Evolutionary conservation across 2,329 filamentous ascomycete genomes (phyloP).

Genomic region (Hymenoscyphus fraxineus): DNA sequence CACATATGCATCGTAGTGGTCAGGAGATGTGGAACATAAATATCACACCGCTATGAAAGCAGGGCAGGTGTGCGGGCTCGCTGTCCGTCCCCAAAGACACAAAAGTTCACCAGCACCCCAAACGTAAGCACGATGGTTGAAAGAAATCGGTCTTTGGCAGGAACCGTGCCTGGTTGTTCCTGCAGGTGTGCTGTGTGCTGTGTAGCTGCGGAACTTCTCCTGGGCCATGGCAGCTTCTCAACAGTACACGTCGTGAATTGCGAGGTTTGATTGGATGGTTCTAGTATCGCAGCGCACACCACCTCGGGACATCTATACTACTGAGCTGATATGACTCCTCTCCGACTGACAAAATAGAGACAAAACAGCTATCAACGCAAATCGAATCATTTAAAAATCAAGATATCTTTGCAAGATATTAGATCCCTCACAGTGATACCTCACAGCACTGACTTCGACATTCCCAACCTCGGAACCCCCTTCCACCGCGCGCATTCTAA

Average conservation of each 20-base stretch:
- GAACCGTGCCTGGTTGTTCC: not conserved
- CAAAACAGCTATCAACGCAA: not conserved
- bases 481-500: not conserved
- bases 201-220: too few relatives aligned
- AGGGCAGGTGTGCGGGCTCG: not conserved
- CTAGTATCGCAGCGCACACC: not conserved
- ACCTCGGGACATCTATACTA: not conserved
- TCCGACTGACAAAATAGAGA: not conserved
- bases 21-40: not conserved
- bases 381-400: not conserved
- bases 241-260: constrained; percentile 2
- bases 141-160: not conserved
- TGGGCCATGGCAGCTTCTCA: not conserved
- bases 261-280: constrained; percentile 4
- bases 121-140: not conserved
- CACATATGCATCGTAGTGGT: not conserved
- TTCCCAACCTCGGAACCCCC: not conserved
- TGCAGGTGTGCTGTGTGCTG: too few relatives aligned
- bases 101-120: not conserved
- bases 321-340: constrained; percentile 1
- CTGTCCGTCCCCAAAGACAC: not conserved
- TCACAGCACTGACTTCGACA: not conserved
- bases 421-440: not conserved
- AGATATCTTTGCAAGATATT: not conserved
- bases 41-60: not conserved